These are phyloP conservation scores for Pleoardoris graminearum DNA, from an alignment of 2,329 filamentous ascomycete genomes.

Conservation along the genomic window DNA sequence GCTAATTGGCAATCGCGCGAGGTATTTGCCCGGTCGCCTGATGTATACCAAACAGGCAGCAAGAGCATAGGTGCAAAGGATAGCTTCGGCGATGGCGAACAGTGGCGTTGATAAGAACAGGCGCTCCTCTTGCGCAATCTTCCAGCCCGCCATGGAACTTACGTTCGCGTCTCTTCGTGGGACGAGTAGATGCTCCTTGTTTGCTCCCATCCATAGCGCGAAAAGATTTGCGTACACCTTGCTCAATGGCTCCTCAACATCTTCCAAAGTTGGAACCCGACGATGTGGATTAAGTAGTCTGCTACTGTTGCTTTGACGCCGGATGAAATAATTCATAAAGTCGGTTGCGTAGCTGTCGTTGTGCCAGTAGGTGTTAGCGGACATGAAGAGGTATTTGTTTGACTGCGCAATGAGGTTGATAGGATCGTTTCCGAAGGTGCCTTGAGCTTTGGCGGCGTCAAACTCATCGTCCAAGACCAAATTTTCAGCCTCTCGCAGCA, in stretches of 20 bases:
- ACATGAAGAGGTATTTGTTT: conserved; percentile 25
- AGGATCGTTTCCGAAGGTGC: conserved; percentile 28
- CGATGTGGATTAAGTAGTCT: conserved; percentile 42
- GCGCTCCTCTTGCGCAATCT: conserved; percentile 38
- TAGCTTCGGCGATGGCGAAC: conserved; percentile 50
- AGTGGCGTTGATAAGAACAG: conserved; percentile 56
- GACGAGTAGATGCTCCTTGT: conserved; percentile 47
- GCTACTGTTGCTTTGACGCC: conserved; percentile 30
- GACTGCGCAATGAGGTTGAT: conserved; percentile 30
- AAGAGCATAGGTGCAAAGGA: conserved; percentile 52
- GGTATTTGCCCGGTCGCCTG: conserved; percentile 46
- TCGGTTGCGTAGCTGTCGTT: conserved; percentile 52
- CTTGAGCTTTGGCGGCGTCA: background rate
- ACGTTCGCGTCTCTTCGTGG: background rate
- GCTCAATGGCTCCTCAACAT: conserved; percentile 25
- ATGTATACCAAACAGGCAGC: conserved; percentile 52
- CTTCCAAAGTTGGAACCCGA: conserved; percentile 38
- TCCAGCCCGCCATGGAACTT: conserved; percentile 14
- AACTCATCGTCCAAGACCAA: background rate
- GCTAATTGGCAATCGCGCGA: conserved; percentile 57
- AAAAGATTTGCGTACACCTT: conserved; percentile 47
- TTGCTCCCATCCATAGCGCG: conserved; percentile 50
- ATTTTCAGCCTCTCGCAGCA: conserved; percentile 19
- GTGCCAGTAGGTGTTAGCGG: conserved; percentile 47
- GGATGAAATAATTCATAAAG: conserved; percentile 55